Evolutionary conservation across 345 rosid species (phyloP), one percentile per base, ranked within the genome.

Genomic region (Trapa bicornis): DNA sequence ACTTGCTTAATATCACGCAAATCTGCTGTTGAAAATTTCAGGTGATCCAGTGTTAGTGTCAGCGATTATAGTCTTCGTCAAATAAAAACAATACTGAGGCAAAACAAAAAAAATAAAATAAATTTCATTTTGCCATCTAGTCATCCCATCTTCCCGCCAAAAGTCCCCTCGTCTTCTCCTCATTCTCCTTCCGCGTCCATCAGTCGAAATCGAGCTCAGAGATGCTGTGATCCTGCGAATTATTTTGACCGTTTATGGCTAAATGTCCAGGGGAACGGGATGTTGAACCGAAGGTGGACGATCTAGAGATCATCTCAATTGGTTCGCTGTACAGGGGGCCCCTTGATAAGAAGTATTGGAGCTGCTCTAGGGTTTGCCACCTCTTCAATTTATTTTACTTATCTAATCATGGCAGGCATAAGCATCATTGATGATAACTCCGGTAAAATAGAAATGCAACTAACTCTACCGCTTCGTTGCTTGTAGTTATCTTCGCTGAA

Each of bases 331-430:
- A 86, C 85, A 73, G 42, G 43, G 97, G 96, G 14, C 68, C 88
- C 9, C 87, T 92, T 92, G 91, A 86, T 47, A 90, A 90, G 87
- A 90, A 90, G 84, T 90, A 83, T 78, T 93, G 96, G 96, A 93
- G 96, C 83, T 84, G 83, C 65, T 88, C 97, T 78, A 87, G 98
- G 97, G 98, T 89, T 85, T 14, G 87, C 42, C 68, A 71, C 68
- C 68, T 63, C 47, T 10, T 67, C 37, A 56, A 4, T 42, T 50
- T 36, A 5, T 17, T 4, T 42, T 47, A 4, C 4, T 64, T 64
- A 32, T n/a, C 35, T 3, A 17, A n/a, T 4, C 0, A 15, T 54
- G 7, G 2, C 7, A 1, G 35, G 1, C 33, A 8, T 6, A n/a
- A n/a, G 6, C n/a, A 52, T 52, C 57, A 17, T 6, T 50, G n/a